Evolutionary conservation across 164 flowering plant genomes (phyloP).

Genomic region (Warburgia ugandensis): DNA sequence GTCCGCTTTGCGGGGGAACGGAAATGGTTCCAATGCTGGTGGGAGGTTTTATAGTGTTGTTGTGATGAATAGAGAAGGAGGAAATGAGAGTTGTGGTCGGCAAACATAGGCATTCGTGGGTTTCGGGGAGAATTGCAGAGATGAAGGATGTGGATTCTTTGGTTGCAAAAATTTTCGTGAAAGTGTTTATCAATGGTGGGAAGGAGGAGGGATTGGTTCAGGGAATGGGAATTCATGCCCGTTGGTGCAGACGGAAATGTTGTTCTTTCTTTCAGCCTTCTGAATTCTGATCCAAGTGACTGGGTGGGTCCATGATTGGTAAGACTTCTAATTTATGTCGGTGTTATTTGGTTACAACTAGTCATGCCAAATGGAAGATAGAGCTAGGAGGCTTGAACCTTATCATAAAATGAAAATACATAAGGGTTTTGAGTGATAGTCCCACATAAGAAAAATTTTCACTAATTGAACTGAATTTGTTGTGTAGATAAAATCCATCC

Average conservation of each 20-base stretch:
- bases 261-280: constrained; percentile 75
- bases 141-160: constrained; percentile 24
- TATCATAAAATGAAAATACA: too few relatives aligned
- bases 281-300: constrained; percentile 78
- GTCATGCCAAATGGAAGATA: too few relatives aligned
- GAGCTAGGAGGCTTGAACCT: too few relatives aligned
- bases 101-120: constrained; percentile 83
- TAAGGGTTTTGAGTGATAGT: too few relatives aligned
- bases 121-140: constrained; percentile 44
- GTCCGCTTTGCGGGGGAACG: constrained; percentile 21
- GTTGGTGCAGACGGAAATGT: constrained; percentile 89
- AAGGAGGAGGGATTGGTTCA: constrained; percentile 53
- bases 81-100: constrained; percentile 73
- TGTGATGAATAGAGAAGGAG: constrained; percentile 44
- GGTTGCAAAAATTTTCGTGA: constrained; percentile 56
- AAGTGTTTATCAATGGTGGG: constrained; percentile 74
- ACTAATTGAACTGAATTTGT: too few relatives aligned
- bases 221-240: constrained; percentile 74
- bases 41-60: constrained; percentile 57
- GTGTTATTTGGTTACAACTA: too few relatives aligned
- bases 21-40: constrained; percentile 14
- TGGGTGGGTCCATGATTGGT: constrained; percentile 93
- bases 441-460: too few relatives aligned
- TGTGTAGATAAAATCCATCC: too few relatives aligned
- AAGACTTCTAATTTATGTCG: too few relatives aligned